Conservation (phyloP, 1,284 basidiomycete genomes). For the Termitomyces sp. region DNA sequence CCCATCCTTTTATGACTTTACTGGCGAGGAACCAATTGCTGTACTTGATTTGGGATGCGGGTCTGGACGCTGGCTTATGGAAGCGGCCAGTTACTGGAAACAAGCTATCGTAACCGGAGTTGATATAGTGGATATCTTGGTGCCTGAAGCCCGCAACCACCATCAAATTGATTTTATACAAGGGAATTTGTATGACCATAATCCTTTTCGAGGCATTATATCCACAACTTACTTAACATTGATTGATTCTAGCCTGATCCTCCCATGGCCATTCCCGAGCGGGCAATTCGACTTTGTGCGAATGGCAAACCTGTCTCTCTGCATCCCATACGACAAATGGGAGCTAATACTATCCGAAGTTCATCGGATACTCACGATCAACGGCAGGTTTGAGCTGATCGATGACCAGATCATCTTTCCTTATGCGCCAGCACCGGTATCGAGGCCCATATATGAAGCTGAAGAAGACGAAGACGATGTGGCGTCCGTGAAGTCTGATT, state of each 20-base stretch:
- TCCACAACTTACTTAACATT: constrained; percentile 1
- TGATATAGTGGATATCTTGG: constrained; percentile 54
- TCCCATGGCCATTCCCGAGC: constrained; percentile 52
- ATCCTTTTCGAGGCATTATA: neutral
- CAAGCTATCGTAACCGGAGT: constrained; percentile 53
- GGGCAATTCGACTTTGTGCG: constrained; percentile 65
- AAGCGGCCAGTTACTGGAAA: constrained; percentile 58
- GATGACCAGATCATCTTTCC: constrained; percentile 68
- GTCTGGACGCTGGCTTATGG: constrained; percentile 55
- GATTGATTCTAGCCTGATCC: constrained; percentile 38
- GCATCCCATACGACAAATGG: constrained; percentile 58
- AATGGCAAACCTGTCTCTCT: constrained; percentile 59
- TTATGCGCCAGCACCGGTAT: constrained; percentile 28
- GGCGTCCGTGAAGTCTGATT: constrained; percentile 23
- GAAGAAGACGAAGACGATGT: constrained; percentile 25
- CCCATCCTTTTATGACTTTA: constrained; percentile 56
- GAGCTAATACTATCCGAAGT: constrained; percentile 50
- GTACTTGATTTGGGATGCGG: constrained; percentile 74
- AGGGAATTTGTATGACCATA: constrained; percentile 58
- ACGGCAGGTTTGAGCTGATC: constrained; percentile 63
- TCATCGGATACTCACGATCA: constrained; percentile 52
- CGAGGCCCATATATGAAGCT: constrained; percentile 6
- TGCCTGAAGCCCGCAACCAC: constrained; percentile 32
- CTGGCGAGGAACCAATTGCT: constrained; percentile 42
- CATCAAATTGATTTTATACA: constrained; percentile 51